Evolutionary conservation across 441 rosid genomes (phyloP).

Genomic region (Bocquillonia castaneifolia): DNA sequence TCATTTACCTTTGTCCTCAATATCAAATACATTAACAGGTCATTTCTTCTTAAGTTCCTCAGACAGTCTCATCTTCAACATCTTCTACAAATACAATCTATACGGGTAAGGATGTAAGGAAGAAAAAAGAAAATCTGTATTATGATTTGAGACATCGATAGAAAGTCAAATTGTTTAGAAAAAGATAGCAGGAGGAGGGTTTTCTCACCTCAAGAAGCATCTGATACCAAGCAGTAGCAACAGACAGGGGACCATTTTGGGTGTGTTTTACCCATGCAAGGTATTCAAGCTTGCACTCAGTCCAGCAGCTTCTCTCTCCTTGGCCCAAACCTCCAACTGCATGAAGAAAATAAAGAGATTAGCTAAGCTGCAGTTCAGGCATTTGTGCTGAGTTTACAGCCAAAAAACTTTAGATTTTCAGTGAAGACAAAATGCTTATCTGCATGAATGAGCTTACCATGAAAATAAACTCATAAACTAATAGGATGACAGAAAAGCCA

Average conservation of each 20-base stretch:
- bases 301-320: conserved; percentile 90
- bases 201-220: conserved; percentile 93
- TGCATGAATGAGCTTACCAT: no score
- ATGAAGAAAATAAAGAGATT: conserved; percentile 21
- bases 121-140: neutral
- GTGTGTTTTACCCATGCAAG: conserved; percentile 77
- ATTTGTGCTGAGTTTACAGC: no score
- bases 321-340: conserved; percentile 94
- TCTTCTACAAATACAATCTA: conserved; percentile 71
- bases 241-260: conserved; percentile 99
- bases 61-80: conserved; percentile 52
- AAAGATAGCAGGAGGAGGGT: no score
- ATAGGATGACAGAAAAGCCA: no score
- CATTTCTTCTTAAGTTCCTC: conserved; percentile 60
- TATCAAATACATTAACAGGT: conserved; percentile 76
- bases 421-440: no score
- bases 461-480: no score
- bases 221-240: conserved; percentile 90
- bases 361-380: conserved; percentile 15
- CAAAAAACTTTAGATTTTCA: no score
- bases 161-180: neutral
- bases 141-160: neutral
- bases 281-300: conserved; percentile 81
- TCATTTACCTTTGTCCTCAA: conserved; percentile 76
- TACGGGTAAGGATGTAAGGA: conserved; percentile 10